A percentile compares a stretch with the other conserved stretches of the same genome.
These are phyloP conservation scores for Podaxis pistillaris DNA, from an alignment of 768 basidiomycete genomes.

Conservation along the genomic window DNA sequence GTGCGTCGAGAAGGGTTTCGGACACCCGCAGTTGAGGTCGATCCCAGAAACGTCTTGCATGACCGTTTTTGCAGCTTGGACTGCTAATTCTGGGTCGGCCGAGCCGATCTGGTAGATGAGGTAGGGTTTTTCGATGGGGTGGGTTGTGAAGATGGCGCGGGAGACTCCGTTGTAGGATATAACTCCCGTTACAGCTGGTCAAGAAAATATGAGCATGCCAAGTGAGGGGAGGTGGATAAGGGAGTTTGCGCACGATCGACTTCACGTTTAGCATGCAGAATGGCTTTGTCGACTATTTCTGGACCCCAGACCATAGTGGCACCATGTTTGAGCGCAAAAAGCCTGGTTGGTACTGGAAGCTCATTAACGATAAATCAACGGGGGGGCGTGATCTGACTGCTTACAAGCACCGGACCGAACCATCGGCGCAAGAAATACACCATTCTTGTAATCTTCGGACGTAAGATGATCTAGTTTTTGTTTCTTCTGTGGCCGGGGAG, in stretches of 20 bases:
- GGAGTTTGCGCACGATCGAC: constrained; percentile 73
- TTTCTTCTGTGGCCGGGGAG: constrained; percentile 52
- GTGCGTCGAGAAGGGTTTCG: constrained; percentile 92
- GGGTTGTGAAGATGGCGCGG: constrained; percentile 86
- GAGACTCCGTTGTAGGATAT: constrained; percentile 83
- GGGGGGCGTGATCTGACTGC: constrained; percentile 30
- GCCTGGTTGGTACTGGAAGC: constrained; percentile 72
- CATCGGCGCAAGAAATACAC: constrained; percentile 97
- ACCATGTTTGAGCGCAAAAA: constrained; percentile 89
- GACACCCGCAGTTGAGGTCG: constrained; percentile 98
- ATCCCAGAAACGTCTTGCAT: constrained; percentile 89
- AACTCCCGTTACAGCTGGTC: constrained; percentile 77
- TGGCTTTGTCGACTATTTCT: constrained; percentile 95
- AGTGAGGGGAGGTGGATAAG: not conserved
- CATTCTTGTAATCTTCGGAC: constrained; percentile 78
- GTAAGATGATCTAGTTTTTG: constrained; percentile 59
- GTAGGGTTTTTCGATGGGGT: constrained; percentile 92
- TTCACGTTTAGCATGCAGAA: constrained; percentile 76
- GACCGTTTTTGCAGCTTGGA: constrained; percentile 86
- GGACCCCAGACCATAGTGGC: constrained; percentile 96
- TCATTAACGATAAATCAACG: constrained; percentile 11
- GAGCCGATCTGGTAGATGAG: constrained; percentile 96
- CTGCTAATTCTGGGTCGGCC: constrained; percentile 84
- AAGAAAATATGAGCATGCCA: not conserved
- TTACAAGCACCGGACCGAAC: constrained; percentile 88